These are phyloP conservation scores for Tulasnella sp. DNA, from an alignment of 768 basidiomycete genomes.

Conservation along the genomic window DNA sequence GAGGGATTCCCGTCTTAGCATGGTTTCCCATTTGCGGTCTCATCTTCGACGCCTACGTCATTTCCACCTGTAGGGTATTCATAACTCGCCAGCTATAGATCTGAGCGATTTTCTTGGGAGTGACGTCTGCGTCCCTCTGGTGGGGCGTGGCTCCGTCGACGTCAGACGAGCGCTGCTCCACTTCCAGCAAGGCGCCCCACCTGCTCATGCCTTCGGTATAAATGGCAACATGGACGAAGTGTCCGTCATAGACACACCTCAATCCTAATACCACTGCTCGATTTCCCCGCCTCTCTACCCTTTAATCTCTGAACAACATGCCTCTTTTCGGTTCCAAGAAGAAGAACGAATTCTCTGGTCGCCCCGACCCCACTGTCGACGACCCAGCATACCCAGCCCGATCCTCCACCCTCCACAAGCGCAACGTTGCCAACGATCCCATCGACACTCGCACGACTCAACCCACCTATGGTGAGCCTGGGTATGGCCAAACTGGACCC, in stretches of 20 bases:
- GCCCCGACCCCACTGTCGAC: slow-evolving; percentile 10
- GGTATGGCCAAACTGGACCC: not conserved
- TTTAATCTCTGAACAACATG: slow-evolving; percentile 8
- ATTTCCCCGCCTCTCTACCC: not conserved
- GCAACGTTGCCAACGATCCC: not conserved
- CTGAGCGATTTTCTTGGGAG: not conserved
- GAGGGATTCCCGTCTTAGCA: not conserved
- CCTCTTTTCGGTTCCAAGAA: slow-evolving; percentile 25
- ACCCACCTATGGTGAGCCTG: not conserved
- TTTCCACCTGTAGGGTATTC: not conserved
- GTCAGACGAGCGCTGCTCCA: not conserved
- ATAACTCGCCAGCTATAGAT: not conserved
- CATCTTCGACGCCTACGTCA: not conserved
- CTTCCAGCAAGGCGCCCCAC: slow-evolving; percentile 8
- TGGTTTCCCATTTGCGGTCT: not conserved
- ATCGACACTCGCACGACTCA: not conserved
- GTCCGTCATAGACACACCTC: not conserved
- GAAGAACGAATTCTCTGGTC: slow-evolving; percentile 23
- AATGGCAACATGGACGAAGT: not conserved
- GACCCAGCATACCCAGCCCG: not conserved
- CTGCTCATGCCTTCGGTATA: not conserved
- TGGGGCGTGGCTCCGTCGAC: slow-evolving; percentile 19
- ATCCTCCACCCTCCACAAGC: slow-evolving; percentile 9
- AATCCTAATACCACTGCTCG: not conserved
- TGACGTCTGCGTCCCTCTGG: slow-evolving; percentile 5